A percentile compares a stretch with the other conserved stretches of the same genome.
These are phyloP conservation scores for Suhomyces pyralidae DNA, from an alignment of 805 yeast species.

Conservation along the genomic window DNA sequence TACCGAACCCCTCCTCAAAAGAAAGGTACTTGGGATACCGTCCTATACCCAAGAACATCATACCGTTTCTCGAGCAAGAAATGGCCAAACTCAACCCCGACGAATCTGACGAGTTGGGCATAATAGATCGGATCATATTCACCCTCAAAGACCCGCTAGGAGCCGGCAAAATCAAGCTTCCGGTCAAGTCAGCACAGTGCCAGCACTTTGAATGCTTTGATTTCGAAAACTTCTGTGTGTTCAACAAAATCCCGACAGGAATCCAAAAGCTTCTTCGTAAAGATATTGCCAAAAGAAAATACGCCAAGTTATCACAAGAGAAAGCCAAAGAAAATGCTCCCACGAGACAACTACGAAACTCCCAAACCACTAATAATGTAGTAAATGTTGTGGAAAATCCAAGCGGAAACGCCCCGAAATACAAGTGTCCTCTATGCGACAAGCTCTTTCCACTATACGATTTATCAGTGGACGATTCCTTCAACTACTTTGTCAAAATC, in stretches of 20 bases:
- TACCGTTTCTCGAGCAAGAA: slow-evolving; percentile 27
- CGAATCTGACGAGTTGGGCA: slow-evolving; percentile 30
- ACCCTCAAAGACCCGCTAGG: slow-evolving; percentile 41
- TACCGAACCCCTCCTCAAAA: background rate
- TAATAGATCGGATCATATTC: slow-evolving; percentile 36
- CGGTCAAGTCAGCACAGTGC: slow-evolving; percentile 37
- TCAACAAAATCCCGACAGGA: slow-evolving; percentile 33
- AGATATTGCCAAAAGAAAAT: slow-evolving; percentile 17
- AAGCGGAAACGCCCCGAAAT: slow-evolving; percentile 18
- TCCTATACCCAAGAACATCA: slow-evolving; percentile 27
- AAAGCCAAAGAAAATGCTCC: background rate
- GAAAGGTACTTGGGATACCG: slow-evolving; percentile 12
- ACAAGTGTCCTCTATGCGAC: slow-evolving; percentile 43
- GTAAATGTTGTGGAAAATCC: slow-evolving; percentile 3
- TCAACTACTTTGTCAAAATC: slow-evolving; percentile 40
- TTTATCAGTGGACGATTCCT: slow-evolving; percentile 35
- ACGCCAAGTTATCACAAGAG: slow-evolving; percentile 11
- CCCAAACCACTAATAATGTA: background rate
- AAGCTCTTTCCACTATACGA: slow-evolving; percentile 29
- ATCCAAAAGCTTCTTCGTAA: slow-evolving; percentile 23
- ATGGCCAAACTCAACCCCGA: slow-evolving; percentile 25
- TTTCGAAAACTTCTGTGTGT: slow-evolving; percentile 38
- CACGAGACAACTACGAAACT: background rate
- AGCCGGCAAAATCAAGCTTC: slow-evolving; percentile 36
- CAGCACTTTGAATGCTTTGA: slow-evolving; percentile 46